These are phyloP conservation scores for Megacollybia marginata DNA, from an alignment of 768 basidiomycete species.

Conservation along the genomic window DNA sequence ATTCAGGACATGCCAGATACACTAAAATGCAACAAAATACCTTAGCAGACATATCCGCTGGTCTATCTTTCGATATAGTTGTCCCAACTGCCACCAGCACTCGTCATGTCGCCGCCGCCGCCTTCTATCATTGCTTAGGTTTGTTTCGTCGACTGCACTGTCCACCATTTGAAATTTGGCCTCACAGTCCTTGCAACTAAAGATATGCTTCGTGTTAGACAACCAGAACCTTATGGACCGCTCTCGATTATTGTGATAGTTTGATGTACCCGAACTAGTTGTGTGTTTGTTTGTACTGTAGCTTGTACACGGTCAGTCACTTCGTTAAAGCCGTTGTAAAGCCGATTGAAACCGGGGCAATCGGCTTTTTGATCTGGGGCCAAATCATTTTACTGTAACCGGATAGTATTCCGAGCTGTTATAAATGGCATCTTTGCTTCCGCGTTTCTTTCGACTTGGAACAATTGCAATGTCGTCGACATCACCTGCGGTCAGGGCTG, in stretches of 20 bases:
- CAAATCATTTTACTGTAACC: too few species aligned
- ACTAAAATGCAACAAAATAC: constrained; percentile 68
- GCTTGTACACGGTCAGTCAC: too few species aligned
- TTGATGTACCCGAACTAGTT: not conserved
- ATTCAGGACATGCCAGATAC: constrained; percentile 39
- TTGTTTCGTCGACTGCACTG: constrained; percentile 12
- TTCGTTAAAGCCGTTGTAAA: too few species aligned
- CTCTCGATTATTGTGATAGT: constrained; percentile 30
- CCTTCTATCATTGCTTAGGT: constrained; percentile 85
- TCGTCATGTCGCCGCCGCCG: constrained; percentile 71
- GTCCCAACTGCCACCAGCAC: constrained; percentile 63
- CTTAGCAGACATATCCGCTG: constrained; percentile 36
- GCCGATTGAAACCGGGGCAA: too few species aligned
- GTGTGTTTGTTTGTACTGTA: not conserved
- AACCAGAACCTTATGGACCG: constrained; percentile 51
- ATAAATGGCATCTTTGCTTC: too few species aligned
- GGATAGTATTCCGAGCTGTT: too few species aligned
- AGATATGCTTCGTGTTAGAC: constrained; percentile 53
- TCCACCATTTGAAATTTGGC: constrained; percentile 2
- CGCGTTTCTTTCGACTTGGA: too few species aligned
- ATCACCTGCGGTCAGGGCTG: constrained; percentile 57
- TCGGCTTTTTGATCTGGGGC: too few species aligned
- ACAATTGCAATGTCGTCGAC: constrained; percentile 25
- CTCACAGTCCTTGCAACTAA: constrained; percentile 69
- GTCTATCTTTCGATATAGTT: constrained; percentile 57